Conservation (phyloP, 371 early-diverging fungal genomes). For the Mortierella polycephala region DNA sequence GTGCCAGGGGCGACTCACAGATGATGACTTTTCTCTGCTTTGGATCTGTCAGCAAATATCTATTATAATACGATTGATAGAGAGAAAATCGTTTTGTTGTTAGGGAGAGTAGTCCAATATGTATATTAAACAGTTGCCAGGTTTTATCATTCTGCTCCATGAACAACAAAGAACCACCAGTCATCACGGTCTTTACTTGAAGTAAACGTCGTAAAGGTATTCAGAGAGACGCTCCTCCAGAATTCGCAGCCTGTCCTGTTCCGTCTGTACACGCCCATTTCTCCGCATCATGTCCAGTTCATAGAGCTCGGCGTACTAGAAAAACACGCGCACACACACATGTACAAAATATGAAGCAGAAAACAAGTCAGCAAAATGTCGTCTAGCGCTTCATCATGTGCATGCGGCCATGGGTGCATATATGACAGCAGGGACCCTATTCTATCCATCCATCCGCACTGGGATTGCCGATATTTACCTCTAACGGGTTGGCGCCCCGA, state of each 20-base stretch:
- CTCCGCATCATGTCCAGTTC: conserved; percentile 62
- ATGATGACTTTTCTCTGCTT: conserved; percentile 89
- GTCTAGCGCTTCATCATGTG: not conserved
- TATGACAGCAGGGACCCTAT: not conserved
- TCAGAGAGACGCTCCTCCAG: conserved; percentile 52
- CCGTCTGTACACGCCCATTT: conserved; percentile 28
- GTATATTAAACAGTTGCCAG: too few relatives aligned
- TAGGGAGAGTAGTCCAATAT: too few relatives aligned
- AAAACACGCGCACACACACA: not conserved
- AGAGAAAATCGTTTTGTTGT: not conserved
- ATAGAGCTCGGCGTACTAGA: conserved; percentile 60
- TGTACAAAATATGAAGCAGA: not conserved
- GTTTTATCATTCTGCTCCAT: not conserved
- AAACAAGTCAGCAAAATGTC: not conserved
- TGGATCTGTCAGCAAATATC: conserved; percentile 84
- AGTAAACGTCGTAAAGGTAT: conserved; percentile 52
- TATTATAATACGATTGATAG: conserved; percentile 13
- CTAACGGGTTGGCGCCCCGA: conserved; percentile 33
- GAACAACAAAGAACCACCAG: not conserved
- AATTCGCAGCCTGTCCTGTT: conserved; percentile 33
- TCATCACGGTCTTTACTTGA: conserved; percentile 29
- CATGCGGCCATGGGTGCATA: not conserved
- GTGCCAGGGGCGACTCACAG: conserved; percentile 82
- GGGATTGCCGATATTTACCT: conserved; percentile 16
- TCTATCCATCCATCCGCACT: not conserved